A percentile compares a stretch with the other conserved stretches of the same genome.
phyloP scores from a whole-genome alignment of 495 filamentous ascomycete species.

The Immersiella caudata region DNA sequence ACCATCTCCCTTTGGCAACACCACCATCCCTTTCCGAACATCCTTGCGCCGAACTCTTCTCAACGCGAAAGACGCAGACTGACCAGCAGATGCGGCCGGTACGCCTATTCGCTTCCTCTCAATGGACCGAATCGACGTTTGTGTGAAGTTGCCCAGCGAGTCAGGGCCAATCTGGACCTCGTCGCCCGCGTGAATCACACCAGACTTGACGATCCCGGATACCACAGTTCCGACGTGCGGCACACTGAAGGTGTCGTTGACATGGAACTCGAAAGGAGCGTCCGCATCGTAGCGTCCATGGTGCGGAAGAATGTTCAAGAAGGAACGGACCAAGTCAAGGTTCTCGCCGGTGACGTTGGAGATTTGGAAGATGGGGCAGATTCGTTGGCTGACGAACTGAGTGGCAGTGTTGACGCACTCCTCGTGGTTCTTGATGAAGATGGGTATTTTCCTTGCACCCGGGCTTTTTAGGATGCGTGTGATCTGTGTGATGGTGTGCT shows the following conservation, averaged over 20 bases:
- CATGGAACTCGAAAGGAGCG: conserved; percentile 89
- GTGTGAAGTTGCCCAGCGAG: conserved; percentile 86
- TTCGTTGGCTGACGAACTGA: conserved; percentile 92
- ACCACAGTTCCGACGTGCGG: conserved; percentile 97
- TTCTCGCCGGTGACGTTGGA: conserved; percentile 95
- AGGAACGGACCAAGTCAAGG: conserved; percentile 76
- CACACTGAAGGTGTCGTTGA: conserved; percentile 99
- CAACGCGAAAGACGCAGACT: conserved; percentile 89
- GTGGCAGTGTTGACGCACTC: conserved; percentile 94
- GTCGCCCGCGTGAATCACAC: conserved; percentile 88
- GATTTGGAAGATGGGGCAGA: conserved; percentile 97
- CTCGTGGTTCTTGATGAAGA: conserved; percentile 89
- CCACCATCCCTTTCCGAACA: conserved; percentile 98
- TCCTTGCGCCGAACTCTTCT: conserved; percentile 86
- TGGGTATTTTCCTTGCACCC: conserved; percentile 94
- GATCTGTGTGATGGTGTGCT: conserved; percentile 92
- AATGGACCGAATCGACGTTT: conserved; percentile 88
- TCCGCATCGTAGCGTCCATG: conserved; percentile 90
- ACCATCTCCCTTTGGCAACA: conserved; percentile 77
- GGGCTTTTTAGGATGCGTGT: conserved; percentile 90
- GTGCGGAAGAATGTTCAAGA: conserved; percentile 93
- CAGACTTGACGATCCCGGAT: conserved; percentile 86
- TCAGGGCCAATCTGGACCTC: conserved; percentile 89
- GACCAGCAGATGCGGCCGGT: conserved; percentile 85
- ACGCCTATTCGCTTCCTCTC: conserved; percentile 93